These are phyloP conservation scores for Pharnaceum exiguum DNA, from an alignment of 148 eudicot species.

Conservation along the genomic window DNA sequence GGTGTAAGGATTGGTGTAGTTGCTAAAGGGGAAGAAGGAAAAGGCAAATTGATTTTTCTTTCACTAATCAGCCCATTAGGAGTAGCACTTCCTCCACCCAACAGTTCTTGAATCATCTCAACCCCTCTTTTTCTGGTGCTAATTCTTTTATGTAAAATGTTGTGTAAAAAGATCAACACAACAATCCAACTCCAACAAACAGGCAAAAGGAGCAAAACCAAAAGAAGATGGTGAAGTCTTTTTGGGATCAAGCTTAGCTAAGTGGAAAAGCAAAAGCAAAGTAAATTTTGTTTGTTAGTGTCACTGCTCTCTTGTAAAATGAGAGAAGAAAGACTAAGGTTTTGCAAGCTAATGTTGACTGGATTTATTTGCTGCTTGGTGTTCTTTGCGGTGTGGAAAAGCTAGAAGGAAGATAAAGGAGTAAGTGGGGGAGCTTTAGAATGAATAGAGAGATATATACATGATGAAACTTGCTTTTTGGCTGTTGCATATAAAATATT, in stretches of 20 bases:
- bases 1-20: constrained; percentile 22
- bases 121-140: constrained; percentile 17
- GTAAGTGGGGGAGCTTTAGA: constrained; percentile 34
- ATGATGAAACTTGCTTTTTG: constrained; percentile 27
- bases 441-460: constrained; percentile 25
- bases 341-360: constrained; percentile 2
- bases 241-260: constrained; percentile 15
- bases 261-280: constrained; percentile 21
- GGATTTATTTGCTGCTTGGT: constrained; percentile 2
- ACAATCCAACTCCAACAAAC: not conserved
- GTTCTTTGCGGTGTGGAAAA: constrained; percentile 26
- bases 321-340: constrained; percentile 8
- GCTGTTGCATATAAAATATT: constrained; percentile 15
- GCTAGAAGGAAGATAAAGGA: constrained; percentile 16
- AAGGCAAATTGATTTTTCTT: constrained; percentile 37
- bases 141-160: constrained; percentile 5
- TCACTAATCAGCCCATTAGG: constrained; percentile 28
- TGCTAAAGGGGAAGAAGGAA: constrained; percentile 24
- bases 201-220: not conserved
- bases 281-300: constrained; percentile 3
- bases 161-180: not conserved
- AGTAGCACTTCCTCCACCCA: constrained; percentile 38
- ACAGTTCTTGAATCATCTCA: constrained; percentile 70
- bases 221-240: not conserved
- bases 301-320: not conserved